phyloP scores from a whole-genome alignment of 2,329 filamentous ascomycete species.

The Trichoderma sp. region DNA sequence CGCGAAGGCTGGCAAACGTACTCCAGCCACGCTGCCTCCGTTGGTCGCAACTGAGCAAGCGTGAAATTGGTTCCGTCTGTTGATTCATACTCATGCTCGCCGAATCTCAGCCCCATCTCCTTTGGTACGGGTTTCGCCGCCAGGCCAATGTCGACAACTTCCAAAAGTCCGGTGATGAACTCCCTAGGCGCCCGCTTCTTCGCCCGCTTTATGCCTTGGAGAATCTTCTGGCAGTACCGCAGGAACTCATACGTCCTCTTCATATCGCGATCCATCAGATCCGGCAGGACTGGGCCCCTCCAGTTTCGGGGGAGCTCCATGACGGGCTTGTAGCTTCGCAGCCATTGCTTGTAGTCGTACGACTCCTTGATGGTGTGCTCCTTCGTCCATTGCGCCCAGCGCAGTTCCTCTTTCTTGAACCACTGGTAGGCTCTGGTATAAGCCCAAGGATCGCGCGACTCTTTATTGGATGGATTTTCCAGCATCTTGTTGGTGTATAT shows the following conservation, averaged over 20 bases:
- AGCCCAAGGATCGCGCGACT: slow-evolving; percentile 28
- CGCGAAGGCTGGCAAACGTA: slow-evolving; percentile 25
- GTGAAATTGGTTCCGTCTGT: background rate
- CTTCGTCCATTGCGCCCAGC: slow-evolving; percentile 24
- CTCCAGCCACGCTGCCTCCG: slow-evolving; percentile 26
- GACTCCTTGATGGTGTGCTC: slow-evolving; percentile 23
- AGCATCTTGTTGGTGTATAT: slow-evolving; percentile 25
- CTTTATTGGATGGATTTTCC: slow-evolving; percentile 24
- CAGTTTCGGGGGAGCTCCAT: slow-evolving; percentile 28
- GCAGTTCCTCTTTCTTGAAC: slow-evolving; percentile 22
- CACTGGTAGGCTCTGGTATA: slow-evolving; percentile 28
- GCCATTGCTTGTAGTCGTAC: slow-evolving; percentile 14
- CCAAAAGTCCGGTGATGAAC: slow-evolving; percentile 21
- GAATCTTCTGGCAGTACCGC: slow-evolving; percentile 20
- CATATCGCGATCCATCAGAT: slow-evolving; percentile 28
- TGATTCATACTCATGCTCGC: slow-evolving; percentile 15
- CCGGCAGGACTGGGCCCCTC: slow-evolving; percentile 23
- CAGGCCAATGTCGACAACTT: slow-evolving; percentile 20
- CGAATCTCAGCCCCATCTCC: slow-evolving; percentile 17
- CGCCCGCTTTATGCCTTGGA: slow-evolving; percentile 21
- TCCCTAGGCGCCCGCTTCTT: slow-evolving; percentile 21
- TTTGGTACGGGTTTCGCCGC: background rate
- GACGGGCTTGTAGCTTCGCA: slow-evolving; percentile 18
- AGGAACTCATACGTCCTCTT: slow-evolving; percentile 22
- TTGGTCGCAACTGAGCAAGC: slow-evolving; percentile 22